Conservation (phyloP, 2,329 filamentous ascomycete genomes). For the Pseudogymnoascus sp. region DNA sequence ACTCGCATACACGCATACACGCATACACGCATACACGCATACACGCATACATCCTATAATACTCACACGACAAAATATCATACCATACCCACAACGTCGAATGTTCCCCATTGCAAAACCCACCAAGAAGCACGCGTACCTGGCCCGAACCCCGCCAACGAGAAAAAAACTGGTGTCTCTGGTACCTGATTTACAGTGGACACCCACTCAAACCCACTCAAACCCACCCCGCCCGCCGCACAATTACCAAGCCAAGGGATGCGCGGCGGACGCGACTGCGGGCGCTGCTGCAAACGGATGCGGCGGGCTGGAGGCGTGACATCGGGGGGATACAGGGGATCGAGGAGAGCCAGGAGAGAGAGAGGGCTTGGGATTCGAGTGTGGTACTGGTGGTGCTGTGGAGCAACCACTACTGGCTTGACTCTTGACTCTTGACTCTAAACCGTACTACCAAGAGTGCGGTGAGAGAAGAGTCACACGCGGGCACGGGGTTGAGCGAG, state of each 20-base stretch:
- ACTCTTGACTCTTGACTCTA: too few relatives aligned
- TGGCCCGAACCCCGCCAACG: not conserved
- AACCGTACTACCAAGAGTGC: not conserved
- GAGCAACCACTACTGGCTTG: too few relatives aligned
- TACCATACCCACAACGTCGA: too few relatives aligned
- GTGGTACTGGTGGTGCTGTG: not conserved
- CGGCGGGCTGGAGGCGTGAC: not conserved
- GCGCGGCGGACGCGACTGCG: not conserved
- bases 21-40: too few relatives aligned
- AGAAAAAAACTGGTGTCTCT: not conserved
- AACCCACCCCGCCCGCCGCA: not conserved
- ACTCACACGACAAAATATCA: too few relatives aligned
- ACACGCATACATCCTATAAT: too few relatives aligned
- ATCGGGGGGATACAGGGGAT: not conserved
- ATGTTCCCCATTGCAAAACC: not conserved
- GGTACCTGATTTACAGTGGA: not conserved
- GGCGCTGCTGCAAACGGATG: not conserved
- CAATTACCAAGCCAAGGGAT: not conserved
- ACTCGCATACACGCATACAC: too few relatives aligned
- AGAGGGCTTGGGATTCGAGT: not conserved
- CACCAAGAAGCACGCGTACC: not conserved
- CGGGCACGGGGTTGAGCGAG: not conserved
- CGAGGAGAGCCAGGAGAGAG: not conserved
- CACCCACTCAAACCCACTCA: not conserved
- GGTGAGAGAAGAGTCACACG: not conserved